These are phyloP conservation scores for Coemansia sp. DNA, from an alignment of 192 early-diverging fungal genomes.

Conservation along the genomic window DNA sequence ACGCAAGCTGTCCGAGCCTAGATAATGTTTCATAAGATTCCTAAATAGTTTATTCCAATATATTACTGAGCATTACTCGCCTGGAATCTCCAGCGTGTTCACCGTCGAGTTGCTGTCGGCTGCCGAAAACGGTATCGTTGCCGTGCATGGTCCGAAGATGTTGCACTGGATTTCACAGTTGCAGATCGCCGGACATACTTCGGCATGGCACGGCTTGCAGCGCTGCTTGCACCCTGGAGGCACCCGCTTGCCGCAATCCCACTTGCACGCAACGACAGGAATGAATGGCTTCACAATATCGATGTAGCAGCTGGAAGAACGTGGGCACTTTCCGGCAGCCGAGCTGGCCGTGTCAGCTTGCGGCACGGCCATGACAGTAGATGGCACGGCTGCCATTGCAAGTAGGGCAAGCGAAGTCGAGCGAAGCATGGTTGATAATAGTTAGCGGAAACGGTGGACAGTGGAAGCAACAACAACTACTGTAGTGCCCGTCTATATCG, in stretches of 20 bases:
- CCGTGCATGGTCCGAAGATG: slow-evolving; percentile 1
- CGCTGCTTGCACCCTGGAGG: slow-evolving; percentile 6
- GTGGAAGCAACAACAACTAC: too few relatives aligned
- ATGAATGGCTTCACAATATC: slow-evolving; percentile 5
- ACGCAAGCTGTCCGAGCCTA: too few relatives aligned
- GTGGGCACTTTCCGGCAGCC: slow-evolving; percentile 8
- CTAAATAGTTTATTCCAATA: too few relatives aligned
- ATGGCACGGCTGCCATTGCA: background rate
- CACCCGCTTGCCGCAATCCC: background rate
- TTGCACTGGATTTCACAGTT: slow-evolving; percentile 3
- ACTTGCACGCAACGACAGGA: background rate
- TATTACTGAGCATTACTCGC: too few relatives aligned
- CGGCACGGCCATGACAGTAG: background rate
- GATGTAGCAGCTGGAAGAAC: slow-evolving; percentile 19
- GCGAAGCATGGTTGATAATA: background rate
- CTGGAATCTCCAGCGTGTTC: too few relatives aligned
- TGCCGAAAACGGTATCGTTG: too few relatives aligned
- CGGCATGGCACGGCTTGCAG: slow-evolving; percentile 9
- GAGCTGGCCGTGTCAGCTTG: background rate
- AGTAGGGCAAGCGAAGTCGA: background rate
- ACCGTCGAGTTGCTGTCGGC: too few relatives aligned
- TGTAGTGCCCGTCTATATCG: too few relatives aligned
- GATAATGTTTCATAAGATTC: too few relatives aligned
- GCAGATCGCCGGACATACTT: slow-evolving; percentile 3
- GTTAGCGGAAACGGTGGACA: too few relatives aligned